These are phyloP conservation scores for Pseudofabraea citricarpa DNA, from an alignment of 2,329 filamentous ascomycete genomes.

Conservation along the genomic window DNA sequence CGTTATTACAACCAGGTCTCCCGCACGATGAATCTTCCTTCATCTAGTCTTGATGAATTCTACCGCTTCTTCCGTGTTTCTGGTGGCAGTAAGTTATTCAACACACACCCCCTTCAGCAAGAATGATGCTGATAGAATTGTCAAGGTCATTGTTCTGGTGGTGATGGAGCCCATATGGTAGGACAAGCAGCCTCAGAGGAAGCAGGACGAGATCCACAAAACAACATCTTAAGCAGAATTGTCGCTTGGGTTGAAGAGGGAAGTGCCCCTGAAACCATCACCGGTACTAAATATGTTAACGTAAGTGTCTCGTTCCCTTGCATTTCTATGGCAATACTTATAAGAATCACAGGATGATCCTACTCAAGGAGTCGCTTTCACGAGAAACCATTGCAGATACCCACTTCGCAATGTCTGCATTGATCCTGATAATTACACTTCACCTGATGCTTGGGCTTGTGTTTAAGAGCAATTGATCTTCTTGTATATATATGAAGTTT, in stretches of 20 bases:
- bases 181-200: constrained; percentile 20
- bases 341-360: constrained; percentile 5
- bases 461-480: too few relatives aligned
- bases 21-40: constrained; percentile 32
- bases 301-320: background rate
- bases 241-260: constrained; percentile 41
- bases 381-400: constrained; percentile 20
- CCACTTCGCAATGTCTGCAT: constrained; percentile 15
- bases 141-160: constrained; percentile 43
- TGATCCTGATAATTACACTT: constrained; percentile 9
- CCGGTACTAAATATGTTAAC: background rate
- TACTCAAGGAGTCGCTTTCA: constrained; percentile 11
- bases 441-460: constrained; percentile 2
- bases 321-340: background rate
- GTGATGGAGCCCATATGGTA: constrained; percentile 36
- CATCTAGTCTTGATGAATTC: constrained; percentile 34
- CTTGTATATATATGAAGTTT: too few relatives aligned
- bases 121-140: background rate
- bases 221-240: constrained; percentile 42
- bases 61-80: constrained; percentile 45
- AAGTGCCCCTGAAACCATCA: background rate
- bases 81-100: constrained; percentile 29
- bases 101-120: too few relatives aligned
- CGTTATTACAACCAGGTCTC: constrained; percentile 36
- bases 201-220: constrained; percentile 28